Evolutionary conservation across 495 filamentous ascomycete species (phyloP).

Genomic region (Cryomyces antarcticus): DNA sequence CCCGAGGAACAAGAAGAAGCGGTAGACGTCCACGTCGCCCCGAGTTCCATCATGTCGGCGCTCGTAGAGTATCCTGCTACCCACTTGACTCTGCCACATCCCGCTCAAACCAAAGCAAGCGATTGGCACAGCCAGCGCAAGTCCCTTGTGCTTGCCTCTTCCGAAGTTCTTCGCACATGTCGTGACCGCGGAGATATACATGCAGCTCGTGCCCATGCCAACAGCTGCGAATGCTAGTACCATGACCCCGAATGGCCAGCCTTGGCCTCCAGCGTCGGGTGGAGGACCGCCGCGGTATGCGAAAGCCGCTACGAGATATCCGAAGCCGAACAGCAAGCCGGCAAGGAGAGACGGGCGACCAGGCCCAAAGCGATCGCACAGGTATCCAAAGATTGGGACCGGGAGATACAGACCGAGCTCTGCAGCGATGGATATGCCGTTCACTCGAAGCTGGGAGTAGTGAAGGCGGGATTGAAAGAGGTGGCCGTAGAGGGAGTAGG

Average conservation of each 20-base stretch:
- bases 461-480: constrained; percentile 63
- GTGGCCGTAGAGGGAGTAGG: constrained; percentile 81
- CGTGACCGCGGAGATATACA: constrained; percentile 76
- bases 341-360: constrained; percentile 52
- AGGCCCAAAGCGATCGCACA: constrained; percentile 75
- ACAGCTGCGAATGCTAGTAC: constrained; percentile 59
- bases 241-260: constrained; percentile 67
- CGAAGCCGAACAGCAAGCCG: constrained; percentile 49
- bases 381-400: constrained; percentile 69
- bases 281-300: constrained; percentile 47
- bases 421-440: constrained; percentile 64
- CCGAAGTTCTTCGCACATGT: constrained; percentile 97
- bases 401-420: constrained; percentile 76
- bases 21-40: constrained; percentile 70
- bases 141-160: constrained; percentile 61
- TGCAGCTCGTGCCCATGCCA: constrained; percentile 61
- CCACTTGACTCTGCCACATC: constrained; percentile 87
- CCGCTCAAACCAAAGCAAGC: constrained; percentile 80
- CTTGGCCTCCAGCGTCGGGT: constrained; percentile 31
- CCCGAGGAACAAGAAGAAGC: constrained; percentile 68
- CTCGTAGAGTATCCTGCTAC: constrained; percentile 56
- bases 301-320: constrained; percentile 68
- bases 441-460: constrained; percentile 82
- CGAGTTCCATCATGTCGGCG: constrained; percentile 32
- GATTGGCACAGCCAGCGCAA: constrained; percentile 81